Conservation (phyloP, 179 eudicot species). For the Corrigiola litoralis region DNA sequence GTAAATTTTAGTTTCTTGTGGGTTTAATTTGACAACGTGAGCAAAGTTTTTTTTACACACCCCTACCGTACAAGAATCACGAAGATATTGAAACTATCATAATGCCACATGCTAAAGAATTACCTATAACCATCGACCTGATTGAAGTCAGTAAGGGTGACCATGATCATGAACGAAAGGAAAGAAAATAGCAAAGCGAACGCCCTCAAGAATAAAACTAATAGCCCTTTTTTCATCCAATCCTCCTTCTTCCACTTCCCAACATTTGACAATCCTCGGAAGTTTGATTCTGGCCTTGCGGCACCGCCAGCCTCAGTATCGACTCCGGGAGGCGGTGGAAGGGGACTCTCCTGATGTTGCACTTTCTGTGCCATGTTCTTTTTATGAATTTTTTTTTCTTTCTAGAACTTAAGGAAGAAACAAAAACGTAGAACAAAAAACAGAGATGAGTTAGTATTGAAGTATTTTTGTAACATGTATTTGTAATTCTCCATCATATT, state of each 20-base stretch:
- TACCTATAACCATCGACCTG: constrained; percentile 47
- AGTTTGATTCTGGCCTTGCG: constrained; percentile 13
- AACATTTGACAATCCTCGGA: constrained; percentile 38
- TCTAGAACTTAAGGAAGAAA: too few species aligned
- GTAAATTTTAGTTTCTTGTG: too few species aligned
- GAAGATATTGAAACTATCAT: background rate
- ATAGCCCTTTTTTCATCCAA: constrained; percentile 26
- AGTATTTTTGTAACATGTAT: too few species aligned
- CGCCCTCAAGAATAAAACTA: constrained; percentile 33
- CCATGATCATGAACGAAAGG: constrained; percentile 64
- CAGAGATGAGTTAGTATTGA: too few species aligned
- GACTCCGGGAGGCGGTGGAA: constrained; percentile 31
- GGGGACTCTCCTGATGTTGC: background rate
- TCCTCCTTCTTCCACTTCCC: constrained; percentile 46
- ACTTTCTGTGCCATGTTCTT: background rate
- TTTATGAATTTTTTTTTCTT: too few species aligned
- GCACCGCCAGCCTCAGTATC: constrained; percentile 31
- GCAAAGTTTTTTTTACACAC: too few species aligned
- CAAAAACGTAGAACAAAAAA: too few species aligned
- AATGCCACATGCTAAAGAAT: background rate
- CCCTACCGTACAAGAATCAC: too few species aligned
- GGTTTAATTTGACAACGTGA: too few species aligned
- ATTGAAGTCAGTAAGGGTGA: constrained; percentile 35
- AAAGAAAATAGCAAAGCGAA: constrained; percentile 48
- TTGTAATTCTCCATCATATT: too few species aligned